A percentile compares a stretch with the other conserved stretches of the same genome.
phyloP scores from a whole-genome alignment of 2,329 filamentous ascomycete species.

The Biscogniauxia sp. region DNA sequence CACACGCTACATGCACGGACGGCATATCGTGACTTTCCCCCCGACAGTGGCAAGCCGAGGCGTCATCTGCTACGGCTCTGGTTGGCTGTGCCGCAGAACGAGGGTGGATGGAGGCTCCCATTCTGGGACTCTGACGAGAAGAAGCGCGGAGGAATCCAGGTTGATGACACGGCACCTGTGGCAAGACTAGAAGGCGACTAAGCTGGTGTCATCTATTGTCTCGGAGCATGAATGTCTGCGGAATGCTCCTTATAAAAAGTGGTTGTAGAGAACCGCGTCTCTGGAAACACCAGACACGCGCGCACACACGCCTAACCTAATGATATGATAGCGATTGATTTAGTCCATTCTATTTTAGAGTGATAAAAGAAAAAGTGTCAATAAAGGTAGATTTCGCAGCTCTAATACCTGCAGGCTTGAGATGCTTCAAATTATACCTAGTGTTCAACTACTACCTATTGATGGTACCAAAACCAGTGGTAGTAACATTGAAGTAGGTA shows the following conservation, averaged over 20 bases:
- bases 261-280: not conserved
- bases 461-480: too few relatives aligned
- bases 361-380: not conserved
- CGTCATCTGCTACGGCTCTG: constrained; percentile 81
- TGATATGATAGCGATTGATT: not conserved
- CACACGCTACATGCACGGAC: constrained; percentile 82
- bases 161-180: constrained; percentile 73
- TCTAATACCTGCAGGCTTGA: too few relatives aligned
- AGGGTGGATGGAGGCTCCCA: constrained; percentile 83
- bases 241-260: not conserved
- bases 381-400: too few relatives aligned
- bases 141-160: constrained; percentile 87
- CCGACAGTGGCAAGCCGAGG: constrained; percentile 62
- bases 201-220: not conserved
- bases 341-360: not conserved
- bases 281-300: not conserved
- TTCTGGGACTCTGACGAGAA: constrained; percentile 79
- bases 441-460: too few relatives aligned
- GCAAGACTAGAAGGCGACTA: constrained; percentile 76
- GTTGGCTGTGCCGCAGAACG: constrained; percentile 76
- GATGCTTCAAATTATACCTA: too few relatives aligned
- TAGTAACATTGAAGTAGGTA: too few relatives aligned
- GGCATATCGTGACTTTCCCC: constrained; percentile 66
- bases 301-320: not conserved
- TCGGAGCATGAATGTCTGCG: not conserved